Evolutionary conservation across 345 rosid genomes (phyloP).

Genomic region (Corymbia maculata): DNA sequence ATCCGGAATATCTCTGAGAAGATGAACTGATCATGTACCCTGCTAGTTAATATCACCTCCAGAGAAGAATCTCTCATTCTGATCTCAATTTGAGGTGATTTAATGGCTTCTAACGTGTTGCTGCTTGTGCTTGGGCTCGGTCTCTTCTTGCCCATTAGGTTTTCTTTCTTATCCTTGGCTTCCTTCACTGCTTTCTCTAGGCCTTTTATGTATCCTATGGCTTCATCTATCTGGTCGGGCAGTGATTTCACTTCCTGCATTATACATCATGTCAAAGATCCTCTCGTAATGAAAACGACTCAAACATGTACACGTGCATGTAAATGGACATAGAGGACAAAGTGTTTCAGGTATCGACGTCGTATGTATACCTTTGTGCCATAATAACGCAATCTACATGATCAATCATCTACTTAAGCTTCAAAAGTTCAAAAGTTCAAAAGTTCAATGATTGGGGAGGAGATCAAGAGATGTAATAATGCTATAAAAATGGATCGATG

Average conservation of each 20-base stretch:
- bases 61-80: slow-evolving; percentile 20
- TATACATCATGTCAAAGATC: background rate
- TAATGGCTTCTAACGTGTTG: background rate
- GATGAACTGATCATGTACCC: slow-evolving; percentile 12
- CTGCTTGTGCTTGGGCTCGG: background rate
- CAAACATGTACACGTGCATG: background rate
- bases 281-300: background rate
- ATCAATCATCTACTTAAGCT: background rate
- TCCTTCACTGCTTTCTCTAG: slow-evolving; percentile 19
- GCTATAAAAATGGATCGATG: background rate
- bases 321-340: background rate
- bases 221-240: slow-evolving; percentile 52
- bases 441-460: background rate
- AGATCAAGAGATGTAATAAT: background rate
- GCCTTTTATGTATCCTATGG: slow-evolving; percentile 27
- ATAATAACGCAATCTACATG: background rate
- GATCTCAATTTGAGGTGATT: slow-evolving; percentile 23
- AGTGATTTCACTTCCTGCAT: slow-evolving; percentile 25
- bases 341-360: background rate
- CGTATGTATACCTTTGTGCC: background rate
- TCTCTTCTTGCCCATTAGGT: slow-evolving; percentile 15
- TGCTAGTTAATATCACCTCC: slow-evolving; percentile 19
- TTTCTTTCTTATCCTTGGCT: slow-evolving; percentile 21
- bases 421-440: background rate
- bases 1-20: slow-evolving; percentile 26